A percentile compares a stretch with the other conserved stretches of the same genome.
phyloP scores from a whole-genome alignment of 202 grass and related monocot species.

The Schoenoplectus triqueter region DNA sequence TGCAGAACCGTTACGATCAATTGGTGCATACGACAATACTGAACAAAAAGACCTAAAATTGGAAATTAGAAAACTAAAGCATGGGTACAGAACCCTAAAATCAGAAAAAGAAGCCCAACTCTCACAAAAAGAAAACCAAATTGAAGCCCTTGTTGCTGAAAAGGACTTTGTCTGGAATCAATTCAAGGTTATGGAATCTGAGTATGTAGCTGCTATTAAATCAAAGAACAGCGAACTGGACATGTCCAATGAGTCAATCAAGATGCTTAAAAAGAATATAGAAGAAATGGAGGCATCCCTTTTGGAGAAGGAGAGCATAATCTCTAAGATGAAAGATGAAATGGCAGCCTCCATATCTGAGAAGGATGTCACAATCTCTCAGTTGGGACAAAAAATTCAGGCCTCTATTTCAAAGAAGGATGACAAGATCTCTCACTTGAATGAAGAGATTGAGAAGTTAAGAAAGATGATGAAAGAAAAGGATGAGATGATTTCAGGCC shows the following conservation, averaged over 20 bases:
- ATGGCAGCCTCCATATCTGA: not conserved
- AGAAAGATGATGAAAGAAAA: slow-evolving; percentile 21
- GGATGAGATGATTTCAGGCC: slow-evolving; percentile 23
- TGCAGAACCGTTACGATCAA: slow-evolving; percentile 13
- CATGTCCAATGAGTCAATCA: slow-evolving; percentile 51
- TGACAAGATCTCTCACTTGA: slow-evolving; percentile 19
- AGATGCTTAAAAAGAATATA: slow-evolving; percentile 53
- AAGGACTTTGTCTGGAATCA: slow-evolving; percentile 84
- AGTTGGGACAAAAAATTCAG: slow-evolving; percentile 37
- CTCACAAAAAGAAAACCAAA: slow-evolving; percentile 58
- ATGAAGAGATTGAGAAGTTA: slow-evolving; percentile 9
- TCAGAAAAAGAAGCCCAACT: slow-evolving; percentile 56
- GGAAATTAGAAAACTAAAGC: slow-evolving; percentile 63
- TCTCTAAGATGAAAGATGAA: slow-evolving; percentile 48
- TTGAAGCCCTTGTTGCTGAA: slow-evolving; percentile 53
- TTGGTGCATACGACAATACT: slow-evolving; percentile 32
- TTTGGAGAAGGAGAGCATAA: slow-evolving; percentile 54
- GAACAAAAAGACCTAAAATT: slow-evolving; percentile 42
- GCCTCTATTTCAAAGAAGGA: slow-evolving; percentile 45
- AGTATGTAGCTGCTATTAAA: slow-evolving; percentile 45
- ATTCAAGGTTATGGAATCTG: slow-evolving; percentile 63
- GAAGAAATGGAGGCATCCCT: slow-evolving; percentile 37
- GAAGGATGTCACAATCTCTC: not conserved
- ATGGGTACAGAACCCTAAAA: slow-evolving; percentile 57
- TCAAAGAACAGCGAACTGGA: slow-evolving; percentile 48